A percentile compares a stretch with the other conserved stretches of the same genome.
Evolutionary conservation across 2,329 filamentous ascomycete genomes (phyloP).

Genomic region (Xylaria sp.): DNA sequence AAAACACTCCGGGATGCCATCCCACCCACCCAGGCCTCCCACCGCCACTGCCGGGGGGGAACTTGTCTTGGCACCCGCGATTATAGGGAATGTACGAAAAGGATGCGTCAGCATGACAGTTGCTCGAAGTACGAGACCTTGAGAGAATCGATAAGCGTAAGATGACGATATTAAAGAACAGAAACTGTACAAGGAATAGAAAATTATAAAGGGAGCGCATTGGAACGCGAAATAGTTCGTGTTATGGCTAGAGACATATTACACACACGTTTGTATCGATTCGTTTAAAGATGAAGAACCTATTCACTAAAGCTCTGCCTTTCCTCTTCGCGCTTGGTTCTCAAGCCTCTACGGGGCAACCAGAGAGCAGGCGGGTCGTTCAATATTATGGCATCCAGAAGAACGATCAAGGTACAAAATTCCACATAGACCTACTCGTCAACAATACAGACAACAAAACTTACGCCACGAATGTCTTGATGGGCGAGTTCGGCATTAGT

Average conservation of each 20-base stretch:
- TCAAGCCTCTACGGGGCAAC: not conserved
- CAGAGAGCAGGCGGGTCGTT: not conserved
- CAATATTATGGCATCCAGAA: slow-evolving; percentile 17
- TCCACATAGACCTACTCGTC: slow-evolving; percentile 29
- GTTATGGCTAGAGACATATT: not conserved
- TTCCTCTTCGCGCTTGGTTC: slow-evolving; percentile 6
- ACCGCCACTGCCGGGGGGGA: not conserved
- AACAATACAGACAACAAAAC: slow-evolving; percentile 27
- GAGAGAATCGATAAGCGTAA: not conserved
- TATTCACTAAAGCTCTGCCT: slow-evolving; percentile 5
- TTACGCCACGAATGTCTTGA: slow-evolving; percentile 31
- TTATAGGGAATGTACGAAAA: not conserved
- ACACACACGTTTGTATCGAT: not conserved
- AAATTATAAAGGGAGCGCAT: not conserved
- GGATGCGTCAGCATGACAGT: not conserved
- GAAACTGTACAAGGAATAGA: not conserved
- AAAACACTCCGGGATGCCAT: too few species aligned
- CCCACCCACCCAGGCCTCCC: not conserved
- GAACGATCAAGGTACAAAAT: slow-evolving; percentile 12
- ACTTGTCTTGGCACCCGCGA: not conserved
- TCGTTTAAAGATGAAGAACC: slow-evolving; percentile 2
- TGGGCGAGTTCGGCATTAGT: slow-evolving; percentile 21
- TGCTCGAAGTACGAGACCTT: not conserved
- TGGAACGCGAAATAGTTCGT: not conserved
- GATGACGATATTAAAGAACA: not conserved